Base-by-base conservation (phyloP, 139 green algal species). In the Chlamydomonas eustigma region DNA sequence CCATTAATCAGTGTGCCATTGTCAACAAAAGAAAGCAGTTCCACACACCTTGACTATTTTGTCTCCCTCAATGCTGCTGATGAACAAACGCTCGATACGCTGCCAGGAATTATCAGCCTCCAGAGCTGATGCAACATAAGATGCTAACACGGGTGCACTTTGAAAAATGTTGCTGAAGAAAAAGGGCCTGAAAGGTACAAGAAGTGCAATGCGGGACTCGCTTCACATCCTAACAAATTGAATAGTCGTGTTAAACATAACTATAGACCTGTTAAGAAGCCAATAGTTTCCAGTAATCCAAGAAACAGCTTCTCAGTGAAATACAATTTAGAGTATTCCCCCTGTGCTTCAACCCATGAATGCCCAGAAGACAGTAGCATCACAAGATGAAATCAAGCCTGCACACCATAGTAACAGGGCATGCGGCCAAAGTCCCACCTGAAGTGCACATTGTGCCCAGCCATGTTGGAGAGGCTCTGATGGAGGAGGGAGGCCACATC, bases 101-200 rank as follows among this genome's bases (percentile, higher is more conserved):
- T 22, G 4, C 68, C 68, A 74, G 4, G 37, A 32, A 3, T 74
- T 31, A 4, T 36, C 35, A 3, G 36, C 12, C 35, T 74, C 68
- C 36, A 74, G 36, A 4, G 68, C 68, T 3, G 36, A 35, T 4
- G 68, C 68, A 4, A 74, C 68, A 32, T 74, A 74, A 8, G 36
- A 64, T 5, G 68, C 68, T 2, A 74, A 37, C 8, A 58, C 68
- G 28, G 68, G 68, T n/a, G 68, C 68, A 58, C 24, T 39, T 38
- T 74, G 68, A 32, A 74, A 74, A 38, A 74, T 74, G 35, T 74
- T 74, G 68, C 3, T 64, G 68, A 74, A 74, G 68, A 58, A 33
- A 25, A 64, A 74, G 36, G 68, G 68, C 24, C 68, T 68, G 52
- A 25, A 28, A 28, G 12, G 4, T 8, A 28, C 12, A 22, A 28